phyloP scores from a whole-genome alignment of 345 rosid species.

The Dovyalis caffra region DNA sequence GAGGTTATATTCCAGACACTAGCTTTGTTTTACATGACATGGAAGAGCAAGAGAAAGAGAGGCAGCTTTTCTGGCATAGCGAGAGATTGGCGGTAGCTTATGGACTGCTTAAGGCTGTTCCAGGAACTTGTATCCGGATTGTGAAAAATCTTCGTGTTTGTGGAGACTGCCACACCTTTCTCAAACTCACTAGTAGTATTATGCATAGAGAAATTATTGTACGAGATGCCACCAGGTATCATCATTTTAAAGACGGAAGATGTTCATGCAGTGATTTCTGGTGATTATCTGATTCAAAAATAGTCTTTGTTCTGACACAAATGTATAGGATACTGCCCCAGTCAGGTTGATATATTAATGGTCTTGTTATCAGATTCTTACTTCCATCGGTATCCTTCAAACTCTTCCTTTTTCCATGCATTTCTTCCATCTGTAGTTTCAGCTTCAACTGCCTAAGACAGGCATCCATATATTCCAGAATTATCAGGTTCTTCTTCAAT shows the following conservation, averaged over 20 bases:
- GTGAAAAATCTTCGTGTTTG: conserved; percentile 78
- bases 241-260: conserved; percentile 63
- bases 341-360: too few relatives aligned
- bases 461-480: not conserved
- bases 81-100: conserved; percentile 73
- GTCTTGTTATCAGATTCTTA: too few relatives aligned
- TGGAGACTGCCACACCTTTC: conserved; percentile 68
- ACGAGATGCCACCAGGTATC: conserved; percentile 74
- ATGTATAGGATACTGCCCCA: too few relatives aligned
- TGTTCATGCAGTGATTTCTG: conserved; percentile 83
- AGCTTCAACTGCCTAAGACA: not conserved
- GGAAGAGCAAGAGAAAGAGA: conserved; percentile 69
- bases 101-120: conserved; percentile 59
- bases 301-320: too few relatives aligned
- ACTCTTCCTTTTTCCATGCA: not conserved
- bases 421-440: not conserved
- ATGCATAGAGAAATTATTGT: conserved; percentile 59
- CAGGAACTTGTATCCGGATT: conserved; percentile 48
- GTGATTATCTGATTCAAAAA: conserved; percentile 29
- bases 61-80: conserved; percentile 73
- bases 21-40: conserved; percentile 55
- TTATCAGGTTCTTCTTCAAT: too few relatives aligned
- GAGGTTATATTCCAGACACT: conserved; percentile 75
- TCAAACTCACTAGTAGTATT: conserved; percentile 57
- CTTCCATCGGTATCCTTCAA: not conserved